Percentiles rank a stretch among this genome's conserved stretches.
Conservation (phyloP, 768 basidiomycete genomes). For the Scleroderma bovista region DNA sequence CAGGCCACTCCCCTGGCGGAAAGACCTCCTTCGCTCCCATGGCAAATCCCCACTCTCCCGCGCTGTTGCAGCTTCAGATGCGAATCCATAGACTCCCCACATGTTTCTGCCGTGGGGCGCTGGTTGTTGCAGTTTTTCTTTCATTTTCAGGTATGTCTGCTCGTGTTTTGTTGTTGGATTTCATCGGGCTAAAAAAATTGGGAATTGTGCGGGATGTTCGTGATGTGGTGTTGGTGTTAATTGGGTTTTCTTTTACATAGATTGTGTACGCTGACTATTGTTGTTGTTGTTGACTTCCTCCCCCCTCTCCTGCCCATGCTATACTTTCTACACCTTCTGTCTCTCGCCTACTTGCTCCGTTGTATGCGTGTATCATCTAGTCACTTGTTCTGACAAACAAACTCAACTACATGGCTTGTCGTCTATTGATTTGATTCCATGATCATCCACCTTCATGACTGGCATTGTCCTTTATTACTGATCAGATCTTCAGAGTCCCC, state of each 20-base stretch:
- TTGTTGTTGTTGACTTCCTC: background rate
- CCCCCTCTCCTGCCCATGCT: background rate
- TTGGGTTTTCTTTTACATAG: too few species aligned
- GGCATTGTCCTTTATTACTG: background rate
- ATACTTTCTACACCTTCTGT: background rate
- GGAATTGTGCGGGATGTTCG: background rate
- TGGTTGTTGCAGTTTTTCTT: background rate
- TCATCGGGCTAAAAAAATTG: background rate
- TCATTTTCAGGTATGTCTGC: slow-evolving; percentile 2
- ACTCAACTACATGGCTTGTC: background rate
- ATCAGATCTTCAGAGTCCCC: background rate
- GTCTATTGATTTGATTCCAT: background rate
- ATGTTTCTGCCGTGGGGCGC: background rate
- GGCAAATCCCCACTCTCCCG: slow-evolving; percentile 26
- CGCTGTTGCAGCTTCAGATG: slow-evolving; percentile 9
- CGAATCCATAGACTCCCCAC: background rate
- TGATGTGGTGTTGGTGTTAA: slow-evolving; percentile 6
- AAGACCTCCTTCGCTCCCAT: slow-evolving; percentile 18
- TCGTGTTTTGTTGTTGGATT: background rate
- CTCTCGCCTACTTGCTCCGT: slow-evolving; percentile 14
- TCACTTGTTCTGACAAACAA: background rate
- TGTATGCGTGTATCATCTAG: slow-evolving; percentile 28
- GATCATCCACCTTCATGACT: too few species aligned
- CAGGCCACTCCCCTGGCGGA: slow-evolving; percentile 36
- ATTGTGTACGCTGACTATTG: background rate